Evolutionary conservation across 2,329 filamentous ascomycete species (phyloP).

Genomic region (Oidium heveae): DNA sequence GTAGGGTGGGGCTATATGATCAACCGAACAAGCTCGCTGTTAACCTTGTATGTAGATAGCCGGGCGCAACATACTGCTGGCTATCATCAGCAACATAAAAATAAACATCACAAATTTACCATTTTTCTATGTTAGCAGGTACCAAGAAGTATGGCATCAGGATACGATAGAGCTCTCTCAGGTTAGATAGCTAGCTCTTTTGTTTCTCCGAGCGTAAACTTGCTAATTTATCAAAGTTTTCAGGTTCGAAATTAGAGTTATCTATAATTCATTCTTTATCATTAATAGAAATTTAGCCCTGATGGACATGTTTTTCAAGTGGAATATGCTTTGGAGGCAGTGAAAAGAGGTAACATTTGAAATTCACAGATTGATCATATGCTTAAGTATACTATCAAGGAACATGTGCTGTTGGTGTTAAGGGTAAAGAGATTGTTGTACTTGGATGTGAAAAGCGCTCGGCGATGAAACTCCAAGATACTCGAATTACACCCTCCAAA

Average conservation of each 20-base stretch:
- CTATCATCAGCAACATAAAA: too few species aligned
- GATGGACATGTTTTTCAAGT: conserved; percentile 99
- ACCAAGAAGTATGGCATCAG: conserved; percentile 44
- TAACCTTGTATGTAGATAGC: too few species aligned
- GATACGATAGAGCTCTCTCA: conserved; percentile 97
- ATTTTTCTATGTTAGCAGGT: too few species aligned
- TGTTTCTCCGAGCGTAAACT: too few species aligned
- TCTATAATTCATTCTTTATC: conserved; percentile 17
- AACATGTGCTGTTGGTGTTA: conserved; percentile 94
- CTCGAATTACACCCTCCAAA: conserved; percentile 95
- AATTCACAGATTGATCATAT: not conserved
- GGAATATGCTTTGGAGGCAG: conserved; percentile 95
- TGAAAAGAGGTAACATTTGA: conserved; percentile 58
- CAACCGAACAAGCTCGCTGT: too few species aligned
- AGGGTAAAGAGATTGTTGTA: conserved; percentile 82
- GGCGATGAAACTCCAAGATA: conserved; percentile 98
- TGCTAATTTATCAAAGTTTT: too few species aligned
- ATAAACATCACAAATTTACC: too few species aligned
- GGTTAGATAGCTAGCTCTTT: conserved; percentile 23
- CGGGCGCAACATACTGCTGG: too few species aligned
- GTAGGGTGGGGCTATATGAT: too few species aligned
- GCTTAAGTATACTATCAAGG: conserved; percentile 17
- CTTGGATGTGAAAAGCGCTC: conserved; percentile 96
- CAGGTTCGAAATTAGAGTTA: too few species aligned
- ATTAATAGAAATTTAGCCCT: conserved; percentile 42